Percentiles rank a stretch among this genome's conserved stretches.
These are phyloP conservation scores for Phytophthora brassicae DNA, from an alignment of 352 stramenopile species.

Conservation along the genomic window DNA sequence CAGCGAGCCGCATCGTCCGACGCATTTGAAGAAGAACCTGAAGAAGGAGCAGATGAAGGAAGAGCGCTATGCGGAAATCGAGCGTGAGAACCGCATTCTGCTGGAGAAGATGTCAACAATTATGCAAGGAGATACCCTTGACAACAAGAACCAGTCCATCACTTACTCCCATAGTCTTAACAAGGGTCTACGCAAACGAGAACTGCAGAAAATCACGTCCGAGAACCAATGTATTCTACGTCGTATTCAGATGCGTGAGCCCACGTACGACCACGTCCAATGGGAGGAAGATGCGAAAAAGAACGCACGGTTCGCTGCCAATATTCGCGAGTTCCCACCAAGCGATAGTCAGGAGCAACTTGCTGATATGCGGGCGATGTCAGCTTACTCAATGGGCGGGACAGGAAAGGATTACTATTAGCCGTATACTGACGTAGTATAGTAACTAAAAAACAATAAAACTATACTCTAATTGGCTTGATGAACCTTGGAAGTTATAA, in stretches of 20 bases:
- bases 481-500: slow-evolving; percentile 22
- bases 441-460: not conserved
- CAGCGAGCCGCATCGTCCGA: slow-evolving; percentile 87
- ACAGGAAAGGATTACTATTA: slow-evolving; percentile 48
- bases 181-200: slow-evolving; percentile 78
- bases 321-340: slow-evolving; percentile 87
- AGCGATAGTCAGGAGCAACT: slow-evolving; percentile 43
- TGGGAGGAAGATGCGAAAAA: slow-evolving; percentile 89
- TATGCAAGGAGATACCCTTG: slow-evolving; percentile 86
- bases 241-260: slow-evolving; percentile 89
- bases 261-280: slow-evolving; percentile 88
- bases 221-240: slow-evolving; percentile 88
- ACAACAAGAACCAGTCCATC: slow-evolving; percentile 86
- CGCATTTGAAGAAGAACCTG: slow-evolving; percentile 93
- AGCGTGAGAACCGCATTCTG: slow-evolving; percentile 96
- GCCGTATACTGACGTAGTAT: not conserved
- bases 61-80: slow-evolving; percentile 93
- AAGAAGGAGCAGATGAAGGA: slow-evolving; percentile 98
- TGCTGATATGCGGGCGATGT: slow-evolving; percentile 54
- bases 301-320: slow-evolving; percentile 83
- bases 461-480: no score
- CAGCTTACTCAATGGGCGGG: slow-evolving; percentile 50
- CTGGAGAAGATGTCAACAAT: slow-evolving; percentile 98
- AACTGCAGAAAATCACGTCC: slow-evolving; percentile 85
- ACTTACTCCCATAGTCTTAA: slow-evolving; percentile 81